Evolutionary conservation across 2,329 filamentous ascomycete species (phyloP).

Genomic region (Lizonia empirigonia): DNA sequence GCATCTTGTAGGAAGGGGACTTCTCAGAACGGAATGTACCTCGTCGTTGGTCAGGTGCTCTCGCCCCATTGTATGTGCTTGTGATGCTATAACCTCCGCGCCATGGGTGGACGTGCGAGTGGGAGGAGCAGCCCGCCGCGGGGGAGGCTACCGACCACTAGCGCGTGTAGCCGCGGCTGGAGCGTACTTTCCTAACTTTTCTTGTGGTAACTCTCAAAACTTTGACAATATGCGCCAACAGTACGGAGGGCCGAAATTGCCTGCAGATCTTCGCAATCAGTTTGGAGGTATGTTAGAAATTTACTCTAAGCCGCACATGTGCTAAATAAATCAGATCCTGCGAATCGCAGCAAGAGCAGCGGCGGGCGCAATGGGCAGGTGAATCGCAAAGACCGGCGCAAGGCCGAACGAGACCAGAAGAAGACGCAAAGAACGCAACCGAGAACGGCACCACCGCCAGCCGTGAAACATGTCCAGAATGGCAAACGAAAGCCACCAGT

Average conservation of each 20-base stretch:
- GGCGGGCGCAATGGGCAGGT: conserved; percentile 35
- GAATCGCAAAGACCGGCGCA: conserved; percentile 69
- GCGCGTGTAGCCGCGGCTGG: conserved; percentile 5
- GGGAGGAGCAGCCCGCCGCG: conserved; percentile 27
- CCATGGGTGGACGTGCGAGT: conserved; percentile 26
- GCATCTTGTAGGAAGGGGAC: not conserved
- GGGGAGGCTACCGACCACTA: conserved; percentile 19
- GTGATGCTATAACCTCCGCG: conserved; percentile 27
- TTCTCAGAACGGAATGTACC: conserved; percentile 51
- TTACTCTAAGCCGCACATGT: not conserved
- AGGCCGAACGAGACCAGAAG: conserved; percentile 67
- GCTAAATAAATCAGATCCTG: conserved; percentile 33
- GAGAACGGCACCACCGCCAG: conserved; percentile 2
- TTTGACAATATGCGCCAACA: conserved; percentile 46
- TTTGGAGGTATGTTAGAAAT: conserved; percentile 41
- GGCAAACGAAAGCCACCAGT: conserved; percentile 19
- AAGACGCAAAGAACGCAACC: conserved; percentile 52
- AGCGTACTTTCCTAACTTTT: conserved; percentile 41
- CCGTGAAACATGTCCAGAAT: conserved; percentile 25
- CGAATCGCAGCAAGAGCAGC: conserved; percentile 30
- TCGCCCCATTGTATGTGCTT: conserved; percentile 51
- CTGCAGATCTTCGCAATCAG: conserved; percentile 53
- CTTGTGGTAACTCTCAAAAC: conserved; percentile 25
- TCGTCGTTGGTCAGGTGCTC: conserved; percentile 66
- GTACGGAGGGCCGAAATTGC: conserved; percentile 53